These are phyloP conservation scores for Cladobotryum protrusum DNA, from an alignment of 2,329 filamentous ascomycete genomes.

Conservation along the genomic window DNA sequence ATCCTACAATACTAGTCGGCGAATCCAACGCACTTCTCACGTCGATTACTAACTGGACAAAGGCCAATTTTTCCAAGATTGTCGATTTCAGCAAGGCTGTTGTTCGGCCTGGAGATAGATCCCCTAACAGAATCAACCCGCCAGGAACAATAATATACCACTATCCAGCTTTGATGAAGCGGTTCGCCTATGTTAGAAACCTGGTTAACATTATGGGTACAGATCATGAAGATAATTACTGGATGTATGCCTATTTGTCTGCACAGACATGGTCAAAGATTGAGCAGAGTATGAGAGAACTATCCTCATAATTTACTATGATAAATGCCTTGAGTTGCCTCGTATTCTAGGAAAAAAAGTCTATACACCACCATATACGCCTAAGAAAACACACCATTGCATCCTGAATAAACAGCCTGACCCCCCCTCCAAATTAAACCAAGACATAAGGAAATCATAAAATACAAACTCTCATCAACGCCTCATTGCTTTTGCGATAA, in stretches of 20 bases:
- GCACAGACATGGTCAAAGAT: slow-evolving; percentile 6
- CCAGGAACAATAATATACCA: slow-evolving; percentile 5
- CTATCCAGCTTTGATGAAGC: neutral
- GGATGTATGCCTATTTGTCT: slow-evolving; percentile 4
- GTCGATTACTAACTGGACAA: slow-evolving; percentile 2
- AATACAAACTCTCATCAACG: too few species aligned
- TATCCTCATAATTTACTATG: neutral
- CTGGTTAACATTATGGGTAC: slow-evolving; percentile 8
- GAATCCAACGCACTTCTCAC: neutral
- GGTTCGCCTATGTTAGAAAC: neutral
- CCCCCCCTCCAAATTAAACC: too few species aligned
- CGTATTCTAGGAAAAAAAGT: too few species aligned
- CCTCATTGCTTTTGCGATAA: too few species aligned
- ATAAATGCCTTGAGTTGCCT: too few species aligned
- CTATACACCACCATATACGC: too few species aligned
- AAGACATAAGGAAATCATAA: too few species aligned
- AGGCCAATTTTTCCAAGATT: neutral
- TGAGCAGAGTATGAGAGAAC: slow-evolving; percentile 1
- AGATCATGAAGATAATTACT: slow-evolving; percentile 7
- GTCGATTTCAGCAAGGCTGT: slow-evolving; percentile 7
- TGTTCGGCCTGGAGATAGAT: neutral
- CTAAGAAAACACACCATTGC: too few species aligned
- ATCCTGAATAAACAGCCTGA: too few species aligned
- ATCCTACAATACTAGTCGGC: neutral
- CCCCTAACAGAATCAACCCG: neutral